A percentile compares a stretch with the other conserved stretches of the same genome.
Conservation (phyloP, 129 eudicot genomes). For the Flaveria bidentis region DNA sequence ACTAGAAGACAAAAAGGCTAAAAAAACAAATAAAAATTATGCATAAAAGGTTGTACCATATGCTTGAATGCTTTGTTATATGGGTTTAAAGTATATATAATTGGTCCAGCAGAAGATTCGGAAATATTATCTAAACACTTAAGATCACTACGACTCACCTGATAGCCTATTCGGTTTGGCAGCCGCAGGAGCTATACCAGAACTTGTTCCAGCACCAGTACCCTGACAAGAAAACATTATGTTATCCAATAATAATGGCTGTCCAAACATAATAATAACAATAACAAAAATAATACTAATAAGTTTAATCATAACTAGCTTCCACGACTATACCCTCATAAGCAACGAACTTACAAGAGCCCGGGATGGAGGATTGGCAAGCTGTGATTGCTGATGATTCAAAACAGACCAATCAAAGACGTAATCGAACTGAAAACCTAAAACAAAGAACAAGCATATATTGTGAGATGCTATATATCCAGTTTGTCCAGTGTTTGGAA, state of each 20-base stretch:
- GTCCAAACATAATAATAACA: not conserved
- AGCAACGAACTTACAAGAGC: slow-evolving; percentile 68
- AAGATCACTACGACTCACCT: slow-evolving; percentile 40
- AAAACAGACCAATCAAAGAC: slow-evolving; percentile 96
- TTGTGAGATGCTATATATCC: not conserved
- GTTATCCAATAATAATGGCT: slow-evolving; percentile 1
- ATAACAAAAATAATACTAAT: not conserved
- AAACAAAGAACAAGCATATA: not conserved
- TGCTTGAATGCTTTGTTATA: too few relatives aligned
- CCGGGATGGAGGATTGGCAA: slow-evolving; percentile 88
- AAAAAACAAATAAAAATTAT: too few relatives aligned
- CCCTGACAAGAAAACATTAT: slow-evolving; percentile 54
- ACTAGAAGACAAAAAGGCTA: too few relatives aligned
- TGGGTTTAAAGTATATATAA: too few relatives aligned
- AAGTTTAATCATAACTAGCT: not conserved
- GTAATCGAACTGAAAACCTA: slow-evolving; percentile 98
- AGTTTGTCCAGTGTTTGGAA: not conserved
- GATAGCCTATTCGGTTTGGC: slow-evolving; percentile 56
- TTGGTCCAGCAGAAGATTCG: not conserved
- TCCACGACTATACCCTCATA: not conserved
- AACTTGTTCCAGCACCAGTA: slow-evolving; percentile 75
- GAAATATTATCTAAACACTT: not conserved
- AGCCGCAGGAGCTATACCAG: slow-evolving; percentile 71
- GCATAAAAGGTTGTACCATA: too few relatives aligned
- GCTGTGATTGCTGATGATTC: slow-evolving; percentile 95